A percentile compares a stretch with the other conserved stretches of the same genome.
phyloP scores from a whole-genome alignment of 2,329 filamentous ascomycete genomes.

The Penicillium fuscoglaucum region DNA sequence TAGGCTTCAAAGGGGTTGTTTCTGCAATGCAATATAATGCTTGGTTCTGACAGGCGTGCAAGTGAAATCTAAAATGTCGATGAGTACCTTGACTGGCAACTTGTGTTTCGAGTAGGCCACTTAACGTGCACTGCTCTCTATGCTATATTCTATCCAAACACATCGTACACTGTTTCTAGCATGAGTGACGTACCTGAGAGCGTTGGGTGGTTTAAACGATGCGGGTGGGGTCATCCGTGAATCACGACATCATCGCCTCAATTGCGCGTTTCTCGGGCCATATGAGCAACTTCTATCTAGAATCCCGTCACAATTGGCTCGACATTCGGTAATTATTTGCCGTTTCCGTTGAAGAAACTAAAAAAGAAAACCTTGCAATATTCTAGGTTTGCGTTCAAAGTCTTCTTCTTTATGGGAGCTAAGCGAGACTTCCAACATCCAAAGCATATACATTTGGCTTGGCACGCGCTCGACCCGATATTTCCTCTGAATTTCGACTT shows the following conservation, averaged over 20 bases:
- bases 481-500: not conserved
- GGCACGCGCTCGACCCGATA: not conserved
- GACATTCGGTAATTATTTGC: not conserved
- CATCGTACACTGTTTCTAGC: not conserved
- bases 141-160: not conserved
- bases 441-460: not conserved
- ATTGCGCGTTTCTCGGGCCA: constrained; percentile 8
- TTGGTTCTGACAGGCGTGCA: not conserved
- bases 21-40: not conserved
- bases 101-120: not conserved
- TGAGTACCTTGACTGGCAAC: not conserved
- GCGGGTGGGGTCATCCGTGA: constrained; percentile 1
- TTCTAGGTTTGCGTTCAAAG: not conserved
- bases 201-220: not conserved
- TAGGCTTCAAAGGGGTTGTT: not conserved
- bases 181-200: not conserved
- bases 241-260: constrained; percentile 15
- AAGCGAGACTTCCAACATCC: not conserved
- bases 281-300: constrained; percentile 2
- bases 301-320: not conserved
- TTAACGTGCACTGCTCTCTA: not conserved
- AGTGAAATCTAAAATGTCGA: not conserved
- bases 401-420: constrained; percentile 1
- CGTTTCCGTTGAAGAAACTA: not conserved
- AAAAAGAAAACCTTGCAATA: not conserved